These are phyloP conservation scores for Plasmodium gonderi DNA, from an alignment of 169 alveolate species.

Conservation along the genomic window DNA sequence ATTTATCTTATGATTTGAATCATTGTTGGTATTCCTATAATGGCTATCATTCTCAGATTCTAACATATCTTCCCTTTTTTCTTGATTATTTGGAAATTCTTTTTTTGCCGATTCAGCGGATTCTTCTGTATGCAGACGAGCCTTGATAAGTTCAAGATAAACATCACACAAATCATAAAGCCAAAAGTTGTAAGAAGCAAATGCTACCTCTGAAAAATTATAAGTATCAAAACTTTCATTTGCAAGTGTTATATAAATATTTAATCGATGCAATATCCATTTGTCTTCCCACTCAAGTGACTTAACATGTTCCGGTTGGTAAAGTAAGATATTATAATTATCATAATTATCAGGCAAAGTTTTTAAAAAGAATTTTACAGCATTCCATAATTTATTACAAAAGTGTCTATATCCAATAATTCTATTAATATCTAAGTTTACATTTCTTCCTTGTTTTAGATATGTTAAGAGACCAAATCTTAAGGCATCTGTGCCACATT, in stretches of 20 bases:
- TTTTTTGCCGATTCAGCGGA: neutral
- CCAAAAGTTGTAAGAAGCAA: constrained; percentile 95
- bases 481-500: constrained; percentile 99
- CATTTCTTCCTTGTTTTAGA: constrained; percentile 95
- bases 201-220: constrained; percentile 96
- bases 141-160: constrained; percentile 95
- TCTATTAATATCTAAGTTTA: constrained; percentile 96
- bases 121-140: constrained; percentile 80
- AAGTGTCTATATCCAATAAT: constrained; percentile 97
- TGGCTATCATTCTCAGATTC: neutral
- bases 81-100: neutral
- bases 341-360: constrained; percentile 81
- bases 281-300: constrained; percentile 92
- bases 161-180: constrained; percentile 97
- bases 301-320: constrained; percentile 63
- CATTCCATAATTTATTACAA: constrained; percentile 99
- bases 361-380: constrained; percentile 92
- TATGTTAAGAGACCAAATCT: constrained; percentile 95
- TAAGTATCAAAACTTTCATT: constrained; percentile 91
- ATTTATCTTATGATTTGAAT: neutral
- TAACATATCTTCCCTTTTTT: constrained; percentile 12
- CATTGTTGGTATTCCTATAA: constrained; percentile 81
- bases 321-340: constrained; percentile 76
- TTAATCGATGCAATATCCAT: constrained; percentile 95
- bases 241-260: constrained; percentile 81